These are phyloP conservation scores for Flaveria sonorensis DNA, from an alignment of 129 eudicot species.

Conservation along the genomic window DNA sequence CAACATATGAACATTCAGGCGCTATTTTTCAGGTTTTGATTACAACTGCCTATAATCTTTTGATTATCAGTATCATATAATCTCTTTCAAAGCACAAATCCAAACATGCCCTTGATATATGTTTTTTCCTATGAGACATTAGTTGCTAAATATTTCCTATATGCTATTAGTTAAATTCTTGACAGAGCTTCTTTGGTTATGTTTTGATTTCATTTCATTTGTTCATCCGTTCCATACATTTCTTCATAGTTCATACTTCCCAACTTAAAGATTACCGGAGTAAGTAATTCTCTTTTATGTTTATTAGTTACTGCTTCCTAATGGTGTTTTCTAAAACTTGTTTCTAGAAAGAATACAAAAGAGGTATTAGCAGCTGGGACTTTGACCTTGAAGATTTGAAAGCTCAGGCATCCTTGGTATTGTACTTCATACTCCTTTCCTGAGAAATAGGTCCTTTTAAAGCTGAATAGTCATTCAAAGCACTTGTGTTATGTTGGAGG, in stretches of 20 bases:
- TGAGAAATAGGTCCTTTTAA: constrained; percentile 15
- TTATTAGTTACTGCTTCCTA: constrained; percentile 18
- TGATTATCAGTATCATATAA: neutral
- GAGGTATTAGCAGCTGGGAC: constrained; percentile 96
- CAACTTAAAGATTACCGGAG: constrained; percentile 6
- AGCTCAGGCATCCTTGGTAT: constrained; percentile 97
- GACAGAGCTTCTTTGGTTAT: constrained; percentile 10
- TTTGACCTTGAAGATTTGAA: constrained; percentile 92
- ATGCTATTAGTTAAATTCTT: neutral
- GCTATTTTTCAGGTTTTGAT: neutral
- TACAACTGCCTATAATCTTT: neutral
- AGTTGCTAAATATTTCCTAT: neutral
- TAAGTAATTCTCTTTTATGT: neutral
- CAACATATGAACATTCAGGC: neutral
- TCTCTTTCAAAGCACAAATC: constrained; percentile 13
- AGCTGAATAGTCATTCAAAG: constrained; percentile 10
- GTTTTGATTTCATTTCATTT: neutral
- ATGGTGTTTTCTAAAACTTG: constrained; percentile 21
- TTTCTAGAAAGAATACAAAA: constrained; percentile 86
- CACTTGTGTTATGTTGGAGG: constrained; percentile 12
- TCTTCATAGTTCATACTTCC: neutral
- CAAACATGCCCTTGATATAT: constrained; percentile 1
- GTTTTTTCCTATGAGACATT: constrained; percentile 3
- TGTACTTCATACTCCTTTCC: constrained; percentile 6
- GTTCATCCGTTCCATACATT: neutral